Conservation (phyloP, 257 asterid genomes). For the Fraxinus cuspidata region DNA sequence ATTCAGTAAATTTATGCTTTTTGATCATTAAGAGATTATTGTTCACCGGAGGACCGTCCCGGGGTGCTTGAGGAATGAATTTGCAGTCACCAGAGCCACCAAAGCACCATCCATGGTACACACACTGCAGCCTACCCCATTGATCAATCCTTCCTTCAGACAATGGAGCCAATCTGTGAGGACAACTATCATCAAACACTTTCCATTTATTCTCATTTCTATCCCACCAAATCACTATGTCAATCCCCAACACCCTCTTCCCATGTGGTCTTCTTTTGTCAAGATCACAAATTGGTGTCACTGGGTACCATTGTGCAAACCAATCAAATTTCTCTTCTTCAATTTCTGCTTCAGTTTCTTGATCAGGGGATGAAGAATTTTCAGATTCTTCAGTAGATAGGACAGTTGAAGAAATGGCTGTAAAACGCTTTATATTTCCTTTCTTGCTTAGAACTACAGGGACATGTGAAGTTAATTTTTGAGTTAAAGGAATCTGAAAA, state of each 20-base stretch:
- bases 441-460: constrained; percentile 29
- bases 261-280: constrained; percentile 85
- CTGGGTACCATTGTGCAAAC: constrained; percentile 87
- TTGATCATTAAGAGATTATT: neutral
- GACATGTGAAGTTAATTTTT: constrained; percentile 17
- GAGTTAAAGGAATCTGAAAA: constrained; percentile 23
- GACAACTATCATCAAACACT: constrained; percentile 82
- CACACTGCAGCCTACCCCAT: constrained; percentile 90
- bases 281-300: constrained; percentile 74
- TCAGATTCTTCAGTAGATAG: constrained; percentile 29
- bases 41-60: constrained; percentile 81
- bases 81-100: constrained; percentile 81
- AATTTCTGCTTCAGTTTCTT: constrained; percentile 30
- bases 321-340: constrained; percentile 66
- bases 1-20: neutral
- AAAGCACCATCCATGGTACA: constrained; percentile 94
- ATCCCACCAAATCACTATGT: constrained; percentile 86
- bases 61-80: constrained; percentile 82
- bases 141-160: constrained; percentile 94
- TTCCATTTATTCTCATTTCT: constrained; percentile 73
- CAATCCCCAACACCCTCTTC: constrained; percentile 72
- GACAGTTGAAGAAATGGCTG: constrained; percentile 46
- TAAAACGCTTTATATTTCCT: constrained; percentile 44
- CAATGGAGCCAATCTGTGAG: constrained; percentile 83
- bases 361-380: constrained; percentile 25